Base-by-base conservation (phyloP, 495 filamentous ascomycete genomes). In the Alectoria sarmentosa region DNA sequence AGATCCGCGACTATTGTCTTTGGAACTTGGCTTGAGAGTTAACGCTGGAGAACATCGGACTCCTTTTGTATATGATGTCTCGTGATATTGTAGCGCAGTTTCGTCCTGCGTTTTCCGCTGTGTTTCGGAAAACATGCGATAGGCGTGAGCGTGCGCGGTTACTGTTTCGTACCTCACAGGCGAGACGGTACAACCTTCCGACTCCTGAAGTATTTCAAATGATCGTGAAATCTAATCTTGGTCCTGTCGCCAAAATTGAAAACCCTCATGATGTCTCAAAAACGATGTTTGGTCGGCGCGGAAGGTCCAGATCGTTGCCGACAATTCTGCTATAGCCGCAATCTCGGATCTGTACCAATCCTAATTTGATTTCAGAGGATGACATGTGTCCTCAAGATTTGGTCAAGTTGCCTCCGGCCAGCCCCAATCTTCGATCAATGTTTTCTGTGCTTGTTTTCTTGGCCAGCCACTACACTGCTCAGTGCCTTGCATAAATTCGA, bases 401-500 rank as follows among this genome's bases (percentile, higher is more conserved):
- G 4, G 34, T 34, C 15, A 21, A 1, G 34, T 3, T 34, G 34
- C 30, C 11, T 44, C 52, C 7, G 44, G 17, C 60, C 65, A 66
- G 23, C 65, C 49, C 65, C 60, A 66, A 36, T 66, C 65, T 23
- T 49, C 52, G 19, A 58, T 62, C 48, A 66, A 23, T 42, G 14
- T 8, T 17, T 32, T 48, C 49, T 63, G 48, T 14, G 54, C 60
- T 14, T 38, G 19, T 23, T 48, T 39, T 17, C 60, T 58, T 58
- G 54, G 65, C 60, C 65, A 66, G 60, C 65, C 39, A 52, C 60
- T 63, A 28, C 60, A 58, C 15, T 66, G 38, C 28, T 66, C 65
- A 5, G 38, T 66, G 8, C 38, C n/a, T 23, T 42, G 54, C 54
- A 66, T 36, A 4, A 59, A 48, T 1, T 49, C 41, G 4, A 66